A percentile compares a stretch with the other conserved stretches of the same genome.
phyloP scores from a whole-genome alignment of 345 rosid species.

The Populus alba region DNA sequence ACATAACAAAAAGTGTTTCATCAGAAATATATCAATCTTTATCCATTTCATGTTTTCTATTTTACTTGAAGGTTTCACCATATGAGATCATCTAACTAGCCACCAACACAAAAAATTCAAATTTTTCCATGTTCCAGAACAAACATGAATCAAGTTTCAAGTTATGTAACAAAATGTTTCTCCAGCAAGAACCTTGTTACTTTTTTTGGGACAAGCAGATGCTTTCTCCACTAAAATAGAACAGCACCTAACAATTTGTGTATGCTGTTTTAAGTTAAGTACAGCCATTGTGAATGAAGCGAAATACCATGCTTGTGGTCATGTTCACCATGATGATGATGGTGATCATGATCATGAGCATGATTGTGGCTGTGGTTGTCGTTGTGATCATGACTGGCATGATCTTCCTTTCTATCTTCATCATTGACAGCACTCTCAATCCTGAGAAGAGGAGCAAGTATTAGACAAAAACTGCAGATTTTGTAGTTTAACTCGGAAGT shows the following conservation, averaged over 20 bases:
- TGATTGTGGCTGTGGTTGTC: no score
- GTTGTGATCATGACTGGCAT: conserved; percentile 31
- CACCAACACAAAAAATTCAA: not conserved
- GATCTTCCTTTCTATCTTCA: conserved; percentile 54
- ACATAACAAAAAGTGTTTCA: not conserved
- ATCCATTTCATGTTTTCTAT: not conserved
- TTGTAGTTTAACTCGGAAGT: not conserved
- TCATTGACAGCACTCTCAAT: conserved; percentile 73
- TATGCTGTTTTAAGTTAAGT: not conserved
- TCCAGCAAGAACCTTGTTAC: not conserved
- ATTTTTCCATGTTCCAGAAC: not conserved
- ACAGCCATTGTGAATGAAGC: not conserved
- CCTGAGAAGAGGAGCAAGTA: conserved; percentile 39
- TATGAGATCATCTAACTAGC: not conserved
- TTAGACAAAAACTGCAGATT: conserved; percentile 13
- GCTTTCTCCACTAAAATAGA: not conserved
- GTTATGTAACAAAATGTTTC: not conserved
- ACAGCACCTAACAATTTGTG: not conserved
- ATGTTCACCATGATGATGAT: conserved; percentile 55
- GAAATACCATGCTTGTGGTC: conserved; percentile 67
- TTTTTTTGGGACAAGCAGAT: not conserved
- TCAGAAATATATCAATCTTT: not conserved
- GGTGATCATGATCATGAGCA: conserved; percentile 17
- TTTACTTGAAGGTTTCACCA: not conserved
- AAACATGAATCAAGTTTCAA: not conserved